Base-by-base conservation (phyloP, 2,329 filamentous ascomycete genomes). In the Diplodia mutila region DNA sequence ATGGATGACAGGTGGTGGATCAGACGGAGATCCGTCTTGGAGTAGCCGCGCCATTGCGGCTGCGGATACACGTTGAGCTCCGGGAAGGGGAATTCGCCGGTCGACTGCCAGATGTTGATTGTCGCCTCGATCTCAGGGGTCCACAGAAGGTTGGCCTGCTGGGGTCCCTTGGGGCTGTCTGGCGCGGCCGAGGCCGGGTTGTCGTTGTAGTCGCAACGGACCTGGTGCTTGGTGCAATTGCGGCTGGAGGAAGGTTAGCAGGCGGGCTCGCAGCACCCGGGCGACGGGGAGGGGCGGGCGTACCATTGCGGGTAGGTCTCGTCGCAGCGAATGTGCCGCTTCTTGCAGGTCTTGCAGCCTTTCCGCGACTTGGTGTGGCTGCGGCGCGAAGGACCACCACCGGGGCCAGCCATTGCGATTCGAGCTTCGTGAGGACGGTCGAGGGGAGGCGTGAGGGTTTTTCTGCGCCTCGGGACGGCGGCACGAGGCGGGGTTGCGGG, bases 321-420 rank as follows among this genome's bases (percentile, higher is more conserved):
- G 77, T 99, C 95, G 82, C 95, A 99, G 75, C 95, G 89, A 78
- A 99, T 99, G 81, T 99, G 95, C 78, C 95, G 89, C 79, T 91
- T 90, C 83, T 99, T 99, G 87, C 95, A 99, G 70, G 93, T 97
- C 76, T 96, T 94, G 86, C 95, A 99, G 71, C 95, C 95, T 83
- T 97, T 98, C 77, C 95, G 90, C 75, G 94, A 98, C 85, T 99
- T 99, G 79, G 95, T 99, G 84, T 99, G 95, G 84, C 94, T 97
- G 79, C 88, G 87, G 75, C 89, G 84, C 78, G 94, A 94, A 79
- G 94, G 94, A 85, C 94, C 94, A 85, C 93, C 93, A 82, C 94
- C 94, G 78, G 93, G 92, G 82, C 93, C 93, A 84, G 93, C 92
- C 94, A 97, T 97, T 74, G 72, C 18, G 55, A 51, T 18, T 61